Evolutionary conservation across 768 basidiomycete genomes (phyloP).

Genomic region (Suillus subaureus): DNA sequence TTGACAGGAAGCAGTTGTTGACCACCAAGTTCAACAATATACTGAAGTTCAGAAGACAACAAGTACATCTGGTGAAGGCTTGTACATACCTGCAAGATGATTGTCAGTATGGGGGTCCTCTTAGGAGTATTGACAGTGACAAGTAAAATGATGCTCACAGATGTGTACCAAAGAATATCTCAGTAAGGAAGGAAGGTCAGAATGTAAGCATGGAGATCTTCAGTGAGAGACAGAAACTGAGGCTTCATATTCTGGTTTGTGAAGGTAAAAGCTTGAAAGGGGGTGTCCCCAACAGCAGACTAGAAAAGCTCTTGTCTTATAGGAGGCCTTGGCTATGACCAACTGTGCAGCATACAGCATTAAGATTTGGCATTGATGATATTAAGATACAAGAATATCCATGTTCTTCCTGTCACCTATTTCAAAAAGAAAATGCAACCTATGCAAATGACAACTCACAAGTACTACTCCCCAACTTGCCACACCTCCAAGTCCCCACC

Average conservation of each 20-base stretch:
- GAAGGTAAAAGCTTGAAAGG: neutral
- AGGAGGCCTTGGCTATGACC: too few relatives aligned
- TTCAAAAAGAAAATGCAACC: too few relatives aligned
- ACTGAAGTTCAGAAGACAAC: constrained; percentile 1
- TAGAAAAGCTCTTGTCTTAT: neutral
- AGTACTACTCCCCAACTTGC: too few relatives aligned
- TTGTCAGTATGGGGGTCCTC: neutral
- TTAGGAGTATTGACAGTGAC: neutral
- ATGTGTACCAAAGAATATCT: neutral
- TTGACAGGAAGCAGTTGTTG: neutral
- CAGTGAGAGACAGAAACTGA: neutral
- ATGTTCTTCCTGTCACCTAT: too few relatives aligned
- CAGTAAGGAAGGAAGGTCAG: neutral
- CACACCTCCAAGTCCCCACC: too few relatives aligned
- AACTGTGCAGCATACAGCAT: too few relatives aligned
- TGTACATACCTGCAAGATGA: neutral
- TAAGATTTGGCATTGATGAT: too few relatives aligned
- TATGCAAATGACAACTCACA: too few relatives aligned
- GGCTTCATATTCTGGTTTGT: neutral
- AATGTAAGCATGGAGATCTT: neutral
- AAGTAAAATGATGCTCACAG: neutral
- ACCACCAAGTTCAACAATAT: neutral
- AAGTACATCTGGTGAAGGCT: neutral
- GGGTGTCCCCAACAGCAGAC: too few relatives aligned
- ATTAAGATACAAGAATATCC: too few relatives aligned